These are phyloP conservation scores for Chaetomium sp. DNA, from an alignment of 2,329 filamentous ascomycete species.

Conservation along the genomic window DNA sequence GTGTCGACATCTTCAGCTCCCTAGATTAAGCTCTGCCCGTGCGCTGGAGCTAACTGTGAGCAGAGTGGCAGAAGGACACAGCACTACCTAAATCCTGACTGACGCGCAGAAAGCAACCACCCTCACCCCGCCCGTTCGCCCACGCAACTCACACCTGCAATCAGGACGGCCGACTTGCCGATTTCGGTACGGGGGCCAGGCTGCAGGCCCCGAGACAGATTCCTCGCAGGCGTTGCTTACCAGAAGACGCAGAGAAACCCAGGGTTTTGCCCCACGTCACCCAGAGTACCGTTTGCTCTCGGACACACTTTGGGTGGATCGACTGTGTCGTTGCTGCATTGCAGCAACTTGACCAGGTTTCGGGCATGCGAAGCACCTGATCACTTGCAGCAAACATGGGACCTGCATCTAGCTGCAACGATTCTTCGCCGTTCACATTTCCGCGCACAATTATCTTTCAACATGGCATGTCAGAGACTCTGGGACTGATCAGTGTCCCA, in stretches of 20 bases:
- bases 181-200: background rate
- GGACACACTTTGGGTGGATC: background rate
- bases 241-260: background rate
- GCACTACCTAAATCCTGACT: background rate
- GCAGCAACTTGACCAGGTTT: background rate
- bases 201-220: background rate
- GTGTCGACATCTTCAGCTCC: background rate
- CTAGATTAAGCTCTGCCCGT: background rate
- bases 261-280: background rate
- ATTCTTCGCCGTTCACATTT: background rate
- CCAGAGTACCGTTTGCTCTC: background rate
- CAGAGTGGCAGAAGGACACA: too few species aligned
- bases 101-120: background rate
- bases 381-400: background rate
- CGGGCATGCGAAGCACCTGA: background rate
- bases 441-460: background rate
- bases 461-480: background rate
- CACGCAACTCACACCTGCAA: background rate
- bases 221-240: background rate
- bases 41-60: background rate
- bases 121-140: background rate
- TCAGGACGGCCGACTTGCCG: background rate
- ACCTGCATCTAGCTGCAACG: background rate
- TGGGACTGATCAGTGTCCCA: background rate
- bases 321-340: background rate